These are phyloP conservation scores for Sistotremastrum niveocremeum DNA, from an alignment of 768 basidiomycete genomes.

Conservation along the genomic window DNA sequence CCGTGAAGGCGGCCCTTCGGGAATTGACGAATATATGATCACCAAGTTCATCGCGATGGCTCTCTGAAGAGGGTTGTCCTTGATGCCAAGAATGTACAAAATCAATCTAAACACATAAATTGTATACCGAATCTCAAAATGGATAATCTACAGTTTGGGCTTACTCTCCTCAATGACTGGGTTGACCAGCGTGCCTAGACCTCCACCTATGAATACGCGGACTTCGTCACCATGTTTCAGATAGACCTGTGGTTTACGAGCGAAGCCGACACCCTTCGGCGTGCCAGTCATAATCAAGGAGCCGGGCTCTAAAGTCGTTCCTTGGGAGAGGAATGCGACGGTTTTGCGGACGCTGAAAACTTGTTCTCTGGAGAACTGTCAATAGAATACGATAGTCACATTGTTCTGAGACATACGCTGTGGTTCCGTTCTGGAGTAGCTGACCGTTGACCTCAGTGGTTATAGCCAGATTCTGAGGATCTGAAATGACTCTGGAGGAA, in stretches of 20 bases:
- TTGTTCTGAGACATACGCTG: constrained; percentile 37
- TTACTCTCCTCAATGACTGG: constrained; percentile 56
- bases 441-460: constrained; percentile 54
- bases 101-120: not conserved
- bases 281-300: constrained; percentile 76
- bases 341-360: constrained; percentile 72
- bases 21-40: constrained; percentile 82
- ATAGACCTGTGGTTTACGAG: constrained; percentile 52
- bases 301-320: constrained; percentile 70
- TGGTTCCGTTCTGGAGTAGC: constrained; percentile 61
- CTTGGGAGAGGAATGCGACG: constrained; percentile 70
- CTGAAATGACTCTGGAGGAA: constrained; percentile 42
- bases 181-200: constrained; percentile 72
- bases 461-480: constrained; percentile 53
- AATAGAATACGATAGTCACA: not conserved
- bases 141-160: constrained; percentile 27
- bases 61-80: not conserved
- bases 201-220: constrained; percentile 51
- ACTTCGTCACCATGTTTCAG: constrained; percentile 66
- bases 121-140: not conserved
- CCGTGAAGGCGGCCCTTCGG: constrained; percentile 71
- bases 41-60: constrained; percentile 62
- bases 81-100: not conserved
- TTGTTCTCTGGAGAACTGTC: constrained; percentile 41
- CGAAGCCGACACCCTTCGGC: constrained; percentile 73